Percentiles rank a stretch among this genome's conserved stretches.
Conservation (phyloP, 2,329 filamentous ascomycete species). For the Nemania bipapillata region DNA sequence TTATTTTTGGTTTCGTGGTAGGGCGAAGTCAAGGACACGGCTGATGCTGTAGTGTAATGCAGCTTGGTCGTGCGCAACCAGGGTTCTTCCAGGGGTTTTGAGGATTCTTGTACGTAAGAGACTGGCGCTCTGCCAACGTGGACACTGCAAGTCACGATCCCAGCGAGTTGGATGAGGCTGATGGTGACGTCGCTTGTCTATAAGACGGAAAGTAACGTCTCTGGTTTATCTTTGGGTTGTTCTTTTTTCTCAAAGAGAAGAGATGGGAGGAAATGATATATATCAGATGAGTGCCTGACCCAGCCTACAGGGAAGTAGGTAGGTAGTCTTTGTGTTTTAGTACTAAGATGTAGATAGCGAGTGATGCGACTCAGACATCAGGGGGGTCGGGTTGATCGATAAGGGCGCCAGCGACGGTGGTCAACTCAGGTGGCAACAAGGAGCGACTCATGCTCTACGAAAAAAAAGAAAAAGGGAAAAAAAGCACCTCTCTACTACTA, state of each 20-base stretch:
- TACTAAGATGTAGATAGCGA: neutral
- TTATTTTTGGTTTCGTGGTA: conserved; percentile 17
- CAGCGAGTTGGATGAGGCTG: conserved; percentile 44
- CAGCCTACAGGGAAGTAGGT: neutral
- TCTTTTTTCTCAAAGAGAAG: neutral
- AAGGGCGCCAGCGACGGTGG: conserved; percentile 12
- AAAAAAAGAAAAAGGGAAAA: neutral
- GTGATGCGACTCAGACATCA: conserved; percentile 10
- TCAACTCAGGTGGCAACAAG: conserved; percentile 9
- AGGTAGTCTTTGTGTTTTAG: conserved; percentile 2
- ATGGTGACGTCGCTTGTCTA: conserved; percentile 44
- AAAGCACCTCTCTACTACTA: neutral
- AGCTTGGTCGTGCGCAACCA: conserved; percentile 15
- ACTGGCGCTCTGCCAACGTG: conserved; percentile 32
- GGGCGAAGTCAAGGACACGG: conserved; percentile 28
- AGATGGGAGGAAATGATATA: neutral
- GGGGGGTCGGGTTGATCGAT: neutral
- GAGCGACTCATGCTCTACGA: conserved; percentile 22
- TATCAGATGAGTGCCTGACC: neutral
- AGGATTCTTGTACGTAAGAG: conserved; percentile 49
- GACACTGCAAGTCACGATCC: conserved; percentile 41
- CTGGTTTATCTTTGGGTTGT: neutral
- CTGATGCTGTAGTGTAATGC: conserved; percentile 24
- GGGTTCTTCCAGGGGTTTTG: conserved; percentile 23
- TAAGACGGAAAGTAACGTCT: neutral